Conservation (phyloP, 108 stramenopile genomes). For the Cylindrotheca closterium region DNA sequence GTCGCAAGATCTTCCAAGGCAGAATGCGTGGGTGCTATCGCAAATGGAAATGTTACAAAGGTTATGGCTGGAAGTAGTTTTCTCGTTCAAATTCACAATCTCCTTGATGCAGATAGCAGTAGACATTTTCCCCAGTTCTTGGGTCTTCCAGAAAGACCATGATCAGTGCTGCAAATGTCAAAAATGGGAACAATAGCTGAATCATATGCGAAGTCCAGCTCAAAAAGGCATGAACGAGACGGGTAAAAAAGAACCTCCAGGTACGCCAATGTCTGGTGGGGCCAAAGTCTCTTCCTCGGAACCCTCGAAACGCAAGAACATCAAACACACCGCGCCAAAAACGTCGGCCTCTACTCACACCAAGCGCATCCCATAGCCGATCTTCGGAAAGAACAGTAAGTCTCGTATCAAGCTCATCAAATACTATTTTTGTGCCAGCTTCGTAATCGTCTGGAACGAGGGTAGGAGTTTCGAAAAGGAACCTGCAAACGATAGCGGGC, state of each 20-base stretch:
- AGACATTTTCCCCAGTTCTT: not conserved
- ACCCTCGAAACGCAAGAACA: not conserved
- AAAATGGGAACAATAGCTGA: constrained; percentile 15
- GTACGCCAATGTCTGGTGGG: not conserved
- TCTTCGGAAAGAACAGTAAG: not conserved
- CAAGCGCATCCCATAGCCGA: not conserved
- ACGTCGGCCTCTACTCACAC: not conserved
- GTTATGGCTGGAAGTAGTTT: too few species aligned
- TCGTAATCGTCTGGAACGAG: constrained; percentile 15
- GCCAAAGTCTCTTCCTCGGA: not conserved
- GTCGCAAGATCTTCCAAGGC: too few species aligned
- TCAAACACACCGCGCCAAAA: not conserved
- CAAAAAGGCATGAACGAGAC: constrained; percentile 5
- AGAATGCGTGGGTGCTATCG: too few species aligned
- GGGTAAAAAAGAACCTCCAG: constrained; percentile 10
- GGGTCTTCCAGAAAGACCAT: constrained; percentile 1
- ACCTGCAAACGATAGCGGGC: constrained; percentile 1
- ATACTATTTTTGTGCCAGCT: constrained; percentile 6
- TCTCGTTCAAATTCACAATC: not conserved
- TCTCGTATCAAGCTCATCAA: constrained; percentile 3
- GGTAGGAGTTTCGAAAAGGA: constrained; percentile 27
- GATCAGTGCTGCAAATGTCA: constrained; percentile 2
- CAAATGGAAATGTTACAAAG: too few species aligned
- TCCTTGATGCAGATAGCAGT: constrained; percentile 13
- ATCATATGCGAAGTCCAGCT: constrained; percentile 11